Conservation (phyloP, 345 rosid species). For the Pseudoturritis turrita region DNA sequence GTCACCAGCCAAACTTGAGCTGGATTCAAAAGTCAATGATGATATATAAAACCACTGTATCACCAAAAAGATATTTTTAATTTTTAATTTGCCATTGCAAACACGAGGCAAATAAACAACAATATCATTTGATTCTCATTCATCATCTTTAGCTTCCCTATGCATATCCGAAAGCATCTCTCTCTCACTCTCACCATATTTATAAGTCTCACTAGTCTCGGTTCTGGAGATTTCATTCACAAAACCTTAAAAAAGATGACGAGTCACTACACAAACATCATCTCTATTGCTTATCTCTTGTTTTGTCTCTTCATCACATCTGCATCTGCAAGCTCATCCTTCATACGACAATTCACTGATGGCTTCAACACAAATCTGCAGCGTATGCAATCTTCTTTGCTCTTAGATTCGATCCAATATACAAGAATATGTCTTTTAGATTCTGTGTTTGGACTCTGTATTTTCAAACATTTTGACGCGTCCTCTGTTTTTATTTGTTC, state of each 20-base stretch:
- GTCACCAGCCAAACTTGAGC: too few relatives aligned
- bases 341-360: conserved; percentile 23
- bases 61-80: too few relatives aligned
- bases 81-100: too few relatives aligned
- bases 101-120: too few relatives aligned
- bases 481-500: neutral
- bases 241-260: neutral
- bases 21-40: too few relatives aligned
- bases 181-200: too few relatives aligned
- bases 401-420: neutral
- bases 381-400: neutral
- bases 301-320: conserved; percentile 16
- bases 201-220: too few relatives aligned
- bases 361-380: neutral
- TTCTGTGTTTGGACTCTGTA: neutral
- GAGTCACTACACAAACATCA: neutral
- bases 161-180: too few relatives aligned
- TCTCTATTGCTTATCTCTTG: neutral
- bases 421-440: neutral
- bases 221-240: too few relatives aligned
- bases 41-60: too few relatives aligned
- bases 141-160: too few relatives aligned
- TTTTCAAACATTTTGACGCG: neutral
- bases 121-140: too few relatives aligned
- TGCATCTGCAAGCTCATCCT: neutral